Evolutionary conservation across 78 protist species (phyloP), one percentile per base, ranked within the genome.

Genomic region (Paratrimastix pyriformis): DNA sequence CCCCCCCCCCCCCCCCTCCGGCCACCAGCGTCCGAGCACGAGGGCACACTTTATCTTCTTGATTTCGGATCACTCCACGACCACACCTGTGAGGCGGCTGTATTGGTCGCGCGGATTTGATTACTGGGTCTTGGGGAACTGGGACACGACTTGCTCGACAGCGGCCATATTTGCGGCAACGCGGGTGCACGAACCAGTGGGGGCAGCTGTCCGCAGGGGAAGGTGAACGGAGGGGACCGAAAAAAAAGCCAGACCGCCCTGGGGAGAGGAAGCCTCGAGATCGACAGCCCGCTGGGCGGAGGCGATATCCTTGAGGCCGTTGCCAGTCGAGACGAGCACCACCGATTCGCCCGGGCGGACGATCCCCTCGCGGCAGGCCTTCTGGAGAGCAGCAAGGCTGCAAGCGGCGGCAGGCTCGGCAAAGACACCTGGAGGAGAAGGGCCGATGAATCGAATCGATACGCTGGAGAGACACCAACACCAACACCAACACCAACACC

Each of bases 401-500:
- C 65, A 72, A 30, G 84, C 75, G 29, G 82, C 72, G 40, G 82
- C 82, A 7, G 82, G 82, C 62, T 78, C 82, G 11, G 74, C 64
- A 15, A 66, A 78, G 32, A 78, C 82, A 45, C n/a, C n/a, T n/a
- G n/a, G n/a, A n/a, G n/a, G n/a, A n/a, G n/a, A n/a, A n/a, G n/a
- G n/a, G 26, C 58, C 26, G 24, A n/a, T 52, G 24, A 24, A 52
- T n/a, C 37, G 26, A 52, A 52, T 52, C 26, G 24, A n/a, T 24
- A 52, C 26, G 26, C 26, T 52, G n/a, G n/a, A n/a, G n/a, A n/a
- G n/a, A n/a, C n/a, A n/a, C n/a, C n/a, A n/a, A n/a, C n/a, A n/a
- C n/a, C n/a, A n/a, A n/a, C n/a, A n/a, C n/a, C n/a, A n/a, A n/a
- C n/a, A n/a, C n/a, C n/a, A n/a, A n/a, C n/a, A n/a, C n/a, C n/a